Base-by-base conservation (phyloP, 345 rosid species). In the Ceriops decandra region DNA sequence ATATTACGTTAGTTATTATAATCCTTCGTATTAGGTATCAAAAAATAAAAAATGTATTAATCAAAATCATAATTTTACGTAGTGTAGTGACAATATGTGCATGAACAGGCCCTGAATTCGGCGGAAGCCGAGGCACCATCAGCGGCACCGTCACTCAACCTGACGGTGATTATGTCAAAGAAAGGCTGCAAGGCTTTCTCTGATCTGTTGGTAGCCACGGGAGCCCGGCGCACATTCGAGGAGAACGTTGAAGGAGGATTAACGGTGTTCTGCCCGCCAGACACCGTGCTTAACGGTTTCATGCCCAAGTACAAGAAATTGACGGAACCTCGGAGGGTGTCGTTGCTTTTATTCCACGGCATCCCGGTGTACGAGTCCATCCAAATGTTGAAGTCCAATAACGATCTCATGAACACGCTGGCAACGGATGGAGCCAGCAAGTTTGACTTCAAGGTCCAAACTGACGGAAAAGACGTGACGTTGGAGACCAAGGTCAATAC, bases 51-150 rank as follows among this genome's bases (percentile, higher is more conserved):
- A 31, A 31, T 31, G 33, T 31, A 31, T 0, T 5, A 31, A 5
- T 3, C 0, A 30, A 0, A 5, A 30, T 5, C 31, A 5, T 30
- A 30, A 30, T 2, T 30, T 30, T 30, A 30, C 0, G 5, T 30
- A 3, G 31, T 30, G 4, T 30, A 30, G 26, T 38, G 46, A 38
- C 46, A 10, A 62, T 33, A 13, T 19, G 8, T 42, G 35, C 19
- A 4, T 7, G 22, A 22, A 19, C 67, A 76, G 79, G 59, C 66
- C 2, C 30, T 76, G 54, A 67, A 76, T 67, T 76, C 75, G 22
- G 62, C 70, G 3, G 79, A 76, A 62, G 79, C 79, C 5, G 75
- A 76, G 52, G 79, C 79, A 52, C 79, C 79, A 16, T 62, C 75
- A 5, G 71, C 75, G 19, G 75, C 79, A 6, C 79, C 79, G 36